These are phyloP conservation scores for Medicago ruthenica DNA, from an alignment of 306 rosid genomes.

Conservation along the genomic window DNA sequence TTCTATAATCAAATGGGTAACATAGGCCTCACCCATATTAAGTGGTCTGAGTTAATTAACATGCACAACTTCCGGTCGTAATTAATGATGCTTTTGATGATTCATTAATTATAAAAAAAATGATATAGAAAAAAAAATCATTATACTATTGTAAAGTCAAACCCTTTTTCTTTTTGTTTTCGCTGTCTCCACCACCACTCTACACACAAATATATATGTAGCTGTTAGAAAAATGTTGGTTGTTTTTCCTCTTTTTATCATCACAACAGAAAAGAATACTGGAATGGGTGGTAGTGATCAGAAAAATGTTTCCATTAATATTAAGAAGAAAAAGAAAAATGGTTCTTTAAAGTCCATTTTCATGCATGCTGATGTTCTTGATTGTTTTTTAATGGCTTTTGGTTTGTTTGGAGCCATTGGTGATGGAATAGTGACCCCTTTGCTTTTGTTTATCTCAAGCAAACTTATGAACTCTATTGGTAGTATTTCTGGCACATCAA, in stretches of 20 bases:
- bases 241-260: slow-evolving; percentile 23
- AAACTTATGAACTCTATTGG: slow-evolving; percentile 54
- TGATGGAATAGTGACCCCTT: slow-evolving; percentile 70
- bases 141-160: not conserved
- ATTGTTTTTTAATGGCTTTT: slow-evolving; percentile 59
- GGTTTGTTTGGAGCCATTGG: slow-evolving; percentile 75
- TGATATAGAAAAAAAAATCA: no score
- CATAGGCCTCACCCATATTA: no score
- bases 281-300: slow-evolving; percentile 44
- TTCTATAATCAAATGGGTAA: no score
- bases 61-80: no score
- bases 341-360: slow-evolving; percentile 67
- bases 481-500: not conserved
- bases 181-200: slow-evolving; percentile 43
- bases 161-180: not conserved
- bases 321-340: slow-evolving; percentile 34
- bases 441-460: slow-evolving; percentile 47
- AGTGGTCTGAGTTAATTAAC: no score
- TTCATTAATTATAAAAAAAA: no score
- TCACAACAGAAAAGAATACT: not conserved
- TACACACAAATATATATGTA: not conserved
- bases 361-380: slow-evolving; percentile 77
- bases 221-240: slow-evolving; percentile 32
- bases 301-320: slow-evolving; percentile 11
- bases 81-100: no score